phyloP scores from a whole-genome alignment of 495 filamentous ascomycete species.

The Opeltia flavorubescens region DNA sequence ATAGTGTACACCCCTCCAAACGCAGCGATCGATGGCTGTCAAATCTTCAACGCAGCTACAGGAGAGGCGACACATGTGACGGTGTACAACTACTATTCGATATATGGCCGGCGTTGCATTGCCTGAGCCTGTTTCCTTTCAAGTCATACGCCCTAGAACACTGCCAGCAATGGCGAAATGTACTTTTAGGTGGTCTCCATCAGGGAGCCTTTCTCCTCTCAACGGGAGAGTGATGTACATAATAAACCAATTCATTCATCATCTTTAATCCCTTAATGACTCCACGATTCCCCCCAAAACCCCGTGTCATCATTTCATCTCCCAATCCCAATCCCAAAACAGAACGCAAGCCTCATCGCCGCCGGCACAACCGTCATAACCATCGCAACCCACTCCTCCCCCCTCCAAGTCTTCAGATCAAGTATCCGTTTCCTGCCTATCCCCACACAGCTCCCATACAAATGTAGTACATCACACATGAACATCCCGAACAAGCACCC shows the following conservation, averaged over 20 bases:
- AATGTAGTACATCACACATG: conserved; percentile 18
- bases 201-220: too few relatives aligned
- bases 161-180: too few relatives aligned
- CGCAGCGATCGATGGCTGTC: conserved; percentile 58
- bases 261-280: too few relatives aligned
- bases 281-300: too few relatives aligned
- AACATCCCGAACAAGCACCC: conserved; percentile 18
- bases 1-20: conserved; percentile 84
- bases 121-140: too few relatives aligned
- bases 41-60: conserved; percentile 56
- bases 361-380: conserved; percentile 15
- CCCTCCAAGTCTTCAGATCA: conserved; percentile 15
- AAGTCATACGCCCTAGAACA: too few relatives aligned
- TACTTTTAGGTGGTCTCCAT: too few relatives aligned
- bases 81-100: conserved; percentile 47
- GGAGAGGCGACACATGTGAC: conserved; percentile 57
- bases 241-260: too few relatives aligned
- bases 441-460: conserved; percentile 10
- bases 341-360: conserved; percentile 16
- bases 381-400: conserved; percentile 16
- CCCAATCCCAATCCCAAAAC: conserved; percentile 13
- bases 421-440: conserved; percentile 12
- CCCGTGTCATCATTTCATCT: neutral
- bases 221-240: too few relatives aligned
- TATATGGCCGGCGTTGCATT: too few relatives aligned